Evolutionary conservation across 345 rosid species (phyloP), one percentile per base, ranked within the genome.

Genomic region (Acer negundo): DNA sequence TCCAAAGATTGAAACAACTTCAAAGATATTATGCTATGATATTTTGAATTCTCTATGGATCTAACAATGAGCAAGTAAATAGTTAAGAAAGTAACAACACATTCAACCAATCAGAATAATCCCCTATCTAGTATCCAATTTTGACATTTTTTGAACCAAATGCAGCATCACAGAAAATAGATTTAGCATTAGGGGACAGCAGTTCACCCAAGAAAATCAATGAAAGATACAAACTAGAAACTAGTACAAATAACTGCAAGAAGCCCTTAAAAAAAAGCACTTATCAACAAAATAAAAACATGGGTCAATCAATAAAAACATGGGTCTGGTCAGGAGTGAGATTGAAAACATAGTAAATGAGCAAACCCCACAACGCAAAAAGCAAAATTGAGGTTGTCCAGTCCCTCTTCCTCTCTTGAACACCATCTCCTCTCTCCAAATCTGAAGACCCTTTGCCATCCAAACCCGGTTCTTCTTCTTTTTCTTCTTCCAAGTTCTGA

Each of bases 301-400:
- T 17, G 35, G 69, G 47, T 35, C 38, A 4, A 46, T 59, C 24
- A 68, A 72, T 85, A n/a, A n/a, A n/a, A n/a, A 92, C 98, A 70
- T 92, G 98, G 16, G 97, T 90, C 74, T 93, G 98, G 85, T 89
- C 59, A 61, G 98, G 97, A 53, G 92, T 23, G 35, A 92, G 89
- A 65, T 72, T 88, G 93, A 91, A 91, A 86, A 90, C 87, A 74
- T 93, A 91, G 91, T 87, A 92, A 74, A 93, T 75, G 76, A 95
- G 87, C 17, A 83, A 93, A 67, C 89, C 91, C 94, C 94, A 93
- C 31, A 95, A 78, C 17, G 81, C 83, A 75, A 91, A 85, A 40
- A 95, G 87, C 90, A 93, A 78, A 65, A 90, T 75, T 12, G 97
- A 93, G 81, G 90, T 86, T 1, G 95, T 86, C 99, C 97, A 95